phyloP scores from a whole-genome alignment of 352 stramenopile genomes.

The Globisporangium middletonii region DNA sequence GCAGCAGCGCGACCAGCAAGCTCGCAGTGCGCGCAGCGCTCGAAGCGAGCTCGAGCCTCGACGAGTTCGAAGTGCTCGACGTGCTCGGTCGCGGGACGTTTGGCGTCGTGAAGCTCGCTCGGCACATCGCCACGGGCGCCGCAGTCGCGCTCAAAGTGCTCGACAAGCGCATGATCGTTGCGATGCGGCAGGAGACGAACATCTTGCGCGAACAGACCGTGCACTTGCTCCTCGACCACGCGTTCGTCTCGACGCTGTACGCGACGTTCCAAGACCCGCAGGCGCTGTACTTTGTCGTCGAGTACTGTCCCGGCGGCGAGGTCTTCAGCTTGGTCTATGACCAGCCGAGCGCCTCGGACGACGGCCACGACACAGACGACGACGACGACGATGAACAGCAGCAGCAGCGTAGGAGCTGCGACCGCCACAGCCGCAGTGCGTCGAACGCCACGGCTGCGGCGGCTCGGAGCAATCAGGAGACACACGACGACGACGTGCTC shows the following conservation, averaged over 20 bases:
- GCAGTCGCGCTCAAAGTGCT: conserved; percentile 73
- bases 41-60: conserved; percentile 22
- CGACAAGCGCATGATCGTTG: conserved; percentile 67
- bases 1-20: conserved; percentile 13
- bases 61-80: conserved; percentile 61
- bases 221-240: conserved; percentile 57
- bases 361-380: conserved; percentile 17
- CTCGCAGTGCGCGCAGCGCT: conserved; percentile 17
- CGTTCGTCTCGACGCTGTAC: conserved; percentile 63
- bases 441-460: not conserved
- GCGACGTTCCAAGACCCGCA: conserved; percentile 79
- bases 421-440: not conserved
- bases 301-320: conserved; percentile 74
- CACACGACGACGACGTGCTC: conserved; percentile 11
- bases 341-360: conserved; percentile 15
- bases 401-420: too few relatives aligned
- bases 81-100: conserved; percentile 77
- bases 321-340: conserved; percentile 69
- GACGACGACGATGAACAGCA: conserved; percentile 11
- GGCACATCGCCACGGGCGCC: conserved; percentile 45
- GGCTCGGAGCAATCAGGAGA: not conserved
- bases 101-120: conserved; percentile 73
- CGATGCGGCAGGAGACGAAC: conserved; percentile 69
- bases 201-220: conserved; percentile 68
- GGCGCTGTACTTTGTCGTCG: conserved; percentile 75